phyloP scores from a whole-genome alignment of 2,329 filamentous ascomycete genomes.

The Herpotrichia juniperi region DNA sequence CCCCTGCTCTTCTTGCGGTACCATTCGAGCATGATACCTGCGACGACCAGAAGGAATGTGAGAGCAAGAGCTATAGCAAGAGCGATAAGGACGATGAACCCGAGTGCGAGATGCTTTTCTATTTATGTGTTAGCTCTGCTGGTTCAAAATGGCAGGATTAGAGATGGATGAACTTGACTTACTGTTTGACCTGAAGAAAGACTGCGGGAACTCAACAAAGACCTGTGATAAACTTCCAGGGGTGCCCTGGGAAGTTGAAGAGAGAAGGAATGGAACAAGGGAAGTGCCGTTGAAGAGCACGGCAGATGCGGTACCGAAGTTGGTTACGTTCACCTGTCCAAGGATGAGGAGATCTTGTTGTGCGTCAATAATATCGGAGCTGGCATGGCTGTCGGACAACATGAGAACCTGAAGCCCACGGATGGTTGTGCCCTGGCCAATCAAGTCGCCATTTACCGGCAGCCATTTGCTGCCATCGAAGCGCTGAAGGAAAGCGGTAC shows the following conservation, averaged over 20 bases:
- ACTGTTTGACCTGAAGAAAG: conserved; percentile 73
- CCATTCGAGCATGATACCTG: conserved; percentile 76
- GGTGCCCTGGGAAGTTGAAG: conserved; percentile 68
- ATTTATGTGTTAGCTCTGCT: conserved; percentile 14
- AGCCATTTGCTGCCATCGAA: conserved; percentile 77
- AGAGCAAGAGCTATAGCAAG: conserved; percentile 78
- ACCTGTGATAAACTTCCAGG: conserved; percentile 79
- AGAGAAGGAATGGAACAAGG: conserved; percentile 80
- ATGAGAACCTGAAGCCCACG: conserved; percentile 82
- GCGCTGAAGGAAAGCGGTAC: conserved; percentile 79
- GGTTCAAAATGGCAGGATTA: not conserved
- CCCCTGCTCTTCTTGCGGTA: conserved; percentile 78
- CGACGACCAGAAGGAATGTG: conserved; percentile 77
- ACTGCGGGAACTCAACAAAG: conserved; percentile 77
- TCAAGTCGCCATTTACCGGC: conserved; percentile 63
- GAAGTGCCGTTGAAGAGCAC: conserved; percentile 85
- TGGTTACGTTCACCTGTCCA: conserved; percentile 77
- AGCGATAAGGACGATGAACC: conserved; percentile 80
- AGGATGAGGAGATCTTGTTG: conserved; percentile 80
- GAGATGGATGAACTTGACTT: conserved; percentile 45
- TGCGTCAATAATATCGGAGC: conserved; percentile 67
- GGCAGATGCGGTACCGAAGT: conserved; percentile 82
- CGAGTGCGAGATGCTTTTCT: conserved; percentile 69
- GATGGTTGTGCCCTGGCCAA: conserved; percentile 72
- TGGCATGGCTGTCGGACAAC: conserved; percentile 70